phyloP scores from a whole-genome alignment of 2,329 filamentous ascomycete species.

The Penicillium oxalicum region DNA sequence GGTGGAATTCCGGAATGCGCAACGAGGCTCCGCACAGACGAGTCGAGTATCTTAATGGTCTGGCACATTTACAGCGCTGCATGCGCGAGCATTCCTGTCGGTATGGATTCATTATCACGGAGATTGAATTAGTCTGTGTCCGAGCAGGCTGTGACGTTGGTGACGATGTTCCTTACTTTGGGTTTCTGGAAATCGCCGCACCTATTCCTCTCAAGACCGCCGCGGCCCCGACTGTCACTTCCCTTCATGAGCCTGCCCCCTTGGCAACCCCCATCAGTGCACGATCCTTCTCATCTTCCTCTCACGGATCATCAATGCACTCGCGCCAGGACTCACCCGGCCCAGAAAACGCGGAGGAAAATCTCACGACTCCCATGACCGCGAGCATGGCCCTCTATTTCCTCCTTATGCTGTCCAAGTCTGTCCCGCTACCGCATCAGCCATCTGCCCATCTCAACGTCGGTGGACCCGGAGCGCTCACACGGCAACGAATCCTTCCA shows the following conservation, averaged over 20 bases:
- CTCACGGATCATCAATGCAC: slow-evolving; percentile 13
- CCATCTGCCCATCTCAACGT: slow-evolving; percentile 55
- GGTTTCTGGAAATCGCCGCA: slow-evolving; percentile 70
- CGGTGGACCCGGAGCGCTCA: slow-evolving; percentile 53
- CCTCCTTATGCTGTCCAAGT: slow-evolving; percentile 60
- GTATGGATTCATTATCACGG: slow-evolving; percentile 93
- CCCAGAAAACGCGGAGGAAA: slow-evolving; percentile 6
- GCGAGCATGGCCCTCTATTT: slow-evolving; percentile 58
- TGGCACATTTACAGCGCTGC: slow-evolving; percentile 77
- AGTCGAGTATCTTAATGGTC: slow-evolving; percentile 80
- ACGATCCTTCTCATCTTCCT: slow-evolving; percentile 24
- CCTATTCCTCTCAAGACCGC: slow-evolving; percentile 50
- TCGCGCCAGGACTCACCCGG: slow-evolving; percentile 15
- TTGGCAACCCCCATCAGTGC: slow-evolving; percentile 29
- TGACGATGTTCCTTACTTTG: slow-evolving; percentile 68
- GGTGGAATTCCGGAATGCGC: slow-evolving; percentile 94
- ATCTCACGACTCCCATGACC: slow-evolving; percentile 42
- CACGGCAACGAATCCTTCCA: slow-evolving; percentile 48
- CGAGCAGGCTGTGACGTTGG: slow-evolving; percentile 63
- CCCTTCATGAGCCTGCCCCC: slow-evolving; percentile 14
- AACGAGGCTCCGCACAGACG: slow-evolving; percentile 76
- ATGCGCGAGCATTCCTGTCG: slow-evolving; percentile 92
- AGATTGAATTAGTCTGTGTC: slow-evolving; percentile 89
- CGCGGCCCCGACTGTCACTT: slow-evolving; percentile 9
- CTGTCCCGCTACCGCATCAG: slow-evolving; percentile 53